Percentiles rank a stretch among this genome's conserved stretches.
Evolutionary conservation across 2,329 filamentous ascomycete genomes (phyloP).

Genomic region (Tolypocladium capitatum): DNA sequence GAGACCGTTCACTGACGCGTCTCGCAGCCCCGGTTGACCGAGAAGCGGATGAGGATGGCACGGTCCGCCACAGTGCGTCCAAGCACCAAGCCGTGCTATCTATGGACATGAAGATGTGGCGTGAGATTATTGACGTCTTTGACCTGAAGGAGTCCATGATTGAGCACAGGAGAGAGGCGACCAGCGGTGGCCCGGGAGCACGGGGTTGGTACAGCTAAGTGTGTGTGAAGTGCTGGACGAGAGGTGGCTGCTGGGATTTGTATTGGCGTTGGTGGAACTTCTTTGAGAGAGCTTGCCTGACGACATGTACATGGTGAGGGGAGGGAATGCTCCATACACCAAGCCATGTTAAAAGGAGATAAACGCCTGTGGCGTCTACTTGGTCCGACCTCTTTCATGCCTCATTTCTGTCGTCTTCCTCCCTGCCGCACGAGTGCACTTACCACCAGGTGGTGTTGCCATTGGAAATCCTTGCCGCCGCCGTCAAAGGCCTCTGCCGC

Average conservation of each 20-base stretch:
- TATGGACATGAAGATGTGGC: constrained; percentile 76
- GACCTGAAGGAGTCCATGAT: constrained; percentile 72
- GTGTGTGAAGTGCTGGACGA: no score
- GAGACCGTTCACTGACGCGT: neutral
- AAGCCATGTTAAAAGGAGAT: neutral
- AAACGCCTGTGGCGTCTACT: neutral
- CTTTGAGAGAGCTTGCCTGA: neutral
- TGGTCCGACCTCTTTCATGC: neutral
- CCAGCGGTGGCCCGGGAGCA: constrained; percentile 35
- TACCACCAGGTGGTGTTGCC: neutral
- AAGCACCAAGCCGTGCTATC: constrained; percentile 81
- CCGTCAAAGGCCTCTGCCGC: neutral
- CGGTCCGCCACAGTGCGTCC: constrained; percentile 36
- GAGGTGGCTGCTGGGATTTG: neutral
- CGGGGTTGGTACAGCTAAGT: constrained; percentile 54
- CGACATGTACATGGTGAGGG: neutral
- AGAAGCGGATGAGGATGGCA: constrained; percentile 33
- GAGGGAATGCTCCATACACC: neutral
- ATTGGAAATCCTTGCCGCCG: neutral
- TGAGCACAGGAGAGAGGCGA: constrained; percentile 57
- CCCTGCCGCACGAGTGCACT: no score
- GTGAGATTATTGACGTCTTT: constrained; percentile 61
- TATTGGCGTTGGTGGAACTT: neutral
- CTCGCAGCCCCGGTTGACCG: constrained; percentile 21
- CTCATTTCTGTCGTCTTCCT: neutral